Conservation (phyloP, 1,284 basidiomycete genomes). For the Rugosomyces carneus region DNA sequence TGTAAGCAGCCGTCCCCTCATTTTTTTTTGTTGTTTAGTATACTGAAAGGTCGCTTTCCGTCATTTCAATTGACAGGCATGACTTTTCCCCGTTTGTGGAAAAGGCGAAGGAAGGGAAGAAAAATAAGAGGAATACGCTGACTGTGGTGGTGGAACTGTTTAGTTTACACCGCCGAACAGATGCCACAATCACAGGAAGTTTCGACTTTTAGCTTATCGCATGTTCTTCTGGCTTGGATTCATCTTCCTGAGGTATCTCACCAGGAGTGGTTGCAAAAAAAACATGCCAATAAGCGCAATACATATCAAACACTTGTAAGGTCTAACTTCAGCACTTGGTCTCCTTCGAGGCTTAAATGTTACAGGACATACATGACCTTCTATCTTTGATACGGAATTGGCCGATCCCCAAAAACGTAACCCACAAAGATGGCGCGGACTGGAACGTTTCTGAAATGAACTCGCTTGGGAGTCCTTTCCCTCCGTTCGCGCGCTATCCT, state of each 20-base stretch:
- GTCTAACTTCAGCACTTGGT: not conserved
- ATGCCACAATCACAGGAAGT: slow-evolving; percentile 1
- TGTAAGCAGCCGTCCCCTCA: too few species aligned
- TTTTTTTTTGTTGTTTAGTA: too few species aligned
- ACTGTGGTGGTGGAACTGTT: too few species aligned
- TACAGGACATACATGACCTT: not conserved
- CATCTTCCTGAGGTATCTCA: not conserved
- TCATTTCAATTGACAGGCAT: too few species aligned
- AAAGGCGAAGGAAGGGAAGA: too few species aligned
- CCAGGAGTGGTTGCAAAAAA: not conserved
- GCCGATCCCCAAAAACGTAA: slow-evolving; percentile 14
- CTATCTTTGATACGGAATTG: not conserved
- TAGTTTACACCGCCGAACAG: too few species aligned
- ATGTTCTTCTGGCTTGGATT: slow-evolving; percentile 4
- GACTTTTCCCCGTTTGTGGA: too few species aligned
- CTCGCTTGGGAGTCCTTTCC: not conserved
- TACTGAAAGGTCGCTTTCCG: too few species aligned
- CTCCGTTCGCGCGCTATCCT: slow-evolving; percentile 2
- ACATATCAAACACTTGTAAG: not conserved
- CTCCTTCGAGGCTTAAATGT: not conserved
- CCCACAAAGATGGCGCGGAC: slow-evolving; percentile 11
- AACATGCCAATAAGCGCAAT: not conserved
- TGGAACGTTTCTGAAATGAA: slow-evolving; percentile 4
- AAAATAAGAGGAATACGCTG: too few species aligned
- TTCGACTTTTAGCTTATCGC: not conserved